Conservation (phyloP, 2,329 filamentous ascomycete species). For the Teratosphaeriaceae sp. region DNA sequence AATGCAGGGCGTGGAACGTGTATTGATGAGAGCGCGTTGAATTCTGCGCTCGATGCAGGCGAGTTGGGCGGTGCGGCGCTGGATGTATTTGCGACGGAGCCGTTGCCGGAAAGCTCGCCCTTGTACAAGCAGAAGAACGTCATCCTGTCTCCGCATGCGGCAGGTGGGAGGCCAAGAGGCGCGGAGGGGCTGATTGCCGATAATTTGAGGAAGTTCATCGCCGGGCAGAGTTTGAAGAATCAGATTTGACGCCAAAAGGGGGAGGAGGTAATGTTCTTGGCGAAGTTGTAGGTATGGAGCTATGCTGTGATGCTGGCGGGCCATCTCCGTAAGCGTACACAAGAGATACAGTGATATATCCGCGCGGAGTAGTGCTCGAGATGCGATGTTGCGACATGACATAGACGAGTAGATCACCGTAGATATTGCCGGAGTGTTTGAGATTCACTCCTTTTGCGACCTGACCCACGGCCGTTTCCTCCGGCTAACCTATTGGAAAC, state of each 20-base stretch:
- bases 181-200: conserved; percentile 54
- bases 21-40: conserved; percentile 44
- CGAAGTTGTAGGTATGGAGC: background rate
- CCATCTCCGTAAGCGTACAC: too few relatives aligned
- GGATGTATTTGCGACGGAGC: conserved; percentile 46
- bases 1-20: conserved; percentile 65
- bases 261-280: background rate
- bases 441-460: too few relatives aligned
- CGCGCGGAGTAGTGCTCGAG: too few relatives aligned
- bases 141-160: conserved; percentile 52
- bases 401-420: too few relatives aligned
- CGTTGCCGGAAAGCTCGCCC: conserved; percentile 41
- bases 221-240: conserved; percentile 55
- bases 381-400: too few relatives aligned
- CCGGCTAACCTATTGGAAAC: too few relatives aligned
- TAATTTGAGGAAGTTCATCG: conserved; percentile 54
- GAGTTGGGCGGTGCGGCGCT: conserved; percentile 45
- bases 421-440: too few relatives aligned
- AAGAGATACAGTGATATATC: too few relatives aligned
- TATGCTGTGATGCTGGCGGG: too few relatives aligned
- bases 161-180: conserved; percentile 55
- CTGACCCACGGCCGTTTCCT: too few relatives aligned
- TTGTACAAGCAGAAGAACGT: conserved; percentile 49
- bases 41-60: conserved; percentile 39
- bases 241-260: conserved; percentile 30